A percentile compares a stretch with the other conserved stretches of the same genome.
These are phyloP conservation scores for Chlamydomonas sp. DNA, from an alignment of 139 green algal genomes.

Conservation along the genomic window DNA sequence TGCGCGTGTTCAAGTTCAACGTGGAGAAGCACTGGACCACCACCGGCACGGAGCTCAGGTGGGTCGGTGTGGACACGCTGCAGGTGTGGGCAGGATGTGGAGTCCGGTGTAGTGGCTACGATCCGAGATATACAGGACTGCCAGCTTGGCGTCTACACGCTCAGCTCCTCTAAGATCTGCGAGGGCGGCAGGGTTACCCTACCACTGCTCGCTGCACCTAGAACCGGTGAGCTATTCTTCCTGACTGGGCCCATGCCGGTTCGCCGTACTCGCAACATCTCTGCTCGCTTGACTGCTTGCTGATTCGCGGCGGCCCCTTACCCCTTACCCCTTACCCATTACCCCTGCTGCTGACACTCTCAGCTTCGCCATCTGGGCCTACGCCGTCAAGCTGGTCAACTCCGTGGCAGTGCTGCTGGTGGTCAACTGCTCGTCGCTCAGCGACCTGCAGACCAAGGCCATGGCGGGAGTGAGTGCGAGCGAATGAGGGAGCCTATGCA, in stretches of 20 bases:
- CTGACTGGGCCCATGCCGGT: no score
- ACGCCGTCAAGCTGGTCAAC: conserved; percentile 32
- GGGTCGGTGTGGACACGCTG: neutral
- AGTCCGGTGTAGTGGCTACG: no score
- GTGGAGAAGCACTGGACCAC: conserved; percentile 58
- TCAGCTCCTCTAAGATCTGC: no score
- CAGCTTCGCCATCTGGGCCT: conserved; percentile 31
- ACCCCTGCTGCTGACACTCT: neutral
- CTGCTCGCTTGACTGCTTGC: no score
- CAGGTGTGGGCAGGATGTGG: no score
- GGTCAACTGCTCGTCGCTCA: conserved; percentile 27
- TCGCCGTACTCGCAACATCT: no score
- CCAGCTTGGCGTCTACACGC: no score
- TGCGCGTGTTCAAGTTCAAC: conserved; percentile 34
- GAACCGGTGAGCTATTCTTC: no score
- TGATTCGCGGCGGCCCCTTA: neutral
- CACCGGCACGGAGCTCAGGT: conserved; percentile 35
- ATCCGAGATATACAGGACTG: no score
- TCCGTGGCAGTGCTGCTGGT: conserved; percentile 22
- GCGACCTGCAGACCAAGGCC: conserved; percentile 14
- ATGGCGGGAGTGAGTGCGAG: neutral
- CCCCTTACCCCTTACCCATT: no score
- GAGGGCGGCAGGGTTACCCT: no score
- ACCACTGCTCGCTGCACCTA: no score
- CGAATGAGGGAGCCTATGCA: neutral